Evolutionary conservation across 805 yeast genomes (phyloP).

Genomic region (Candida parachauliodes): DNA sequence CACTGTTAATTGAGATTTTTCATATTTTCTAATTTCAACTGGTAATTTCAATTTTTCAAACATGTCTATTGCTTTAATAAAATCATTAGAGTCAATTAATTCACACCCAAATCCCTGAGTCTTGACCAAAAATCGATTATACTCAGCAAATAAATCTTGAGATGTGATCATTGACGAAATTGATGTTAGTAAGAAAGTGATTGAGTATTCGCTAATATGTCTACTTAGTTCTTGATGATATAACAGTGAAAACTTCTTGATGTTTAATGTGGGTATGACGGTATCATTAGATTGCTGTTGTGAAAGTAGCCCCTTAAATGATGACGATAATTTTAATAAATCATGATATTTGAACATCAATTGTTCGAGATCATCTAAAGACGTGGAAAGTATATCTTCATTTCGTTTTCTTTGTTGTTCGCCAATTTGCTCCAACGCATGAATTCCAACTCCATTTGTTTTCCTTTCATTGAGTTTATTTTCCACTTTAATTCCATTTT

Average conservation of each 20-base stretch:
- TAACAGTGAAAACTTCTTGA: slow-evolving; percentile 30
- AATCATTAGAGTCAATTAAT: slow-evolving; percentile 65
- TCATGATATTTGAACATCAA: slow-evolving; percentile 78
- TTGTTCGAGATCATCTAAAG: slow-evolving; percentile 73
- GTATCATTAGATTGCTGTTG: slow-evolving; percentile 4
- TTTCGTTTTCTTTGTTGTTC: slow-evolving; percentile 54
- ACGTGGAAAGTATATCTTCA: slow-evolving; percentile 58
- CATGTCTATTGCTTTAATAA: slow-evolving; percentile 55
- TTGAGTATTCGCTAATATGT: slow-evolving; percentile 71
- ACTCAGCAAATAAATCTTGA: slow-evolving; percentile 41
- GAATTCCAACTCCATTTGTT: slow-evolving; percentile 53
- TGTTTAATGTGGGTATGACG: slow-evolving; percentile 30
- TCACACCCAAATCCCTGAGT: slow-evolving; percentile 52
- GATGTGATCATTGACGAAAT: slow-evolving; percentile 36
- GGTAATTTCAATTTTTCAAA: slow-evolving; percentile 62
- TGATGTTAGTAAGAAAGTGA: slow-evolving; percentile 24
- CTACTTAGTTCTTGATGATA: slow-evolving; percentile 69
- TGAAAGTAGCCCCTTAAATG: too few species aligned
- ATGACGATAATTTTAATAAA: slow-evolving; percentile 53
- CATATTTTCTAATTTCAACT: slow-evolving; percentile 35
- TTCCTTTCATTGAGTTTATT: slow-evolving; percentile 2
- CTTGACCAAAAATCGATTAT: slow-evolving; percentile 32
- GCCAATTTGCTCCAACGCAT: slow-evolving; percentile 59
- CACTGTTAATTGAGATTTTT: slow-evolving; percentile 31
- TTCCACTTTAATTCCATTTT: slow-evolving; percentile 28